Percentiles rank a stretch among this genome's conserved stretches.
These are phyloP conservation scores for Sporothrix luriei DNA, from an alignment of 2,329 filamentous ascomycete species.

Conservation along the genomic window DNA sequence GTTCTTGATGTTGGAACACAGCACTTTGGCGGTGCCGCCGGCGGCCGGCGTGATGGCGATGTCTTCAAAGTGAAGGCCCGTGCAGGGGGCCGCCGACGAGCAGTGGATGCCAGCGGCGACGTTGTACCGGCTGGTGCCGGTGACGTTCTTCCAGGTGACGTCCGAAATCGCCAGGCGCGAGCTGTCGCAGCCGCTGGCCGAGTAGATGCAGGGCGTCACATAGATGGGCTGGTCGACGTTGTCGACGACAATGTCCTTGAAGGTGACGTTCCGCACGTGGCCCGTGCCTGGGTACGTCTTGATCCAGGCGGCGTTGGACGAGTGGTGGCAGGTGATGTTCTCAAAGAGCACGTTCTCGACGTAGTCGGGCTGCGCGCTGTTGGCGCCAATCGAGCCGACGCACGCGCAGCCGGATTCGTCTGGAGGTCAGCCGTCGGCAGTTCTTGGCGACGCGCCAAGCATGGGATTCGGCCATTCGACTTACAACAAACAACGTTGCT, in stretches of 20 bases:
- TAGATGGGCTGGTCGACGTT: constrained; percentile 55
- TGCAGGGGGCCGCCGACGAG: constrained; percentile 48
- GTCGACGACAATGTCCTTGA: constrained; percentile 46
- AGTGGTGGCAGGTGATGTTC: constrained; percentile 45
- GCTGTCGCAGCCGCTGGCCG: constrained; percentile 45
- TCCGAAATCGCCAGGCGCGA: constrained; percentile 50
- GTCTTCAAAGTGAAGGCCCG: constrained; percentile 49
- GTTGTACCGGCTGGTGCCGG: constrained; percentile 53
- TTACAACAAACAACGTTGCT: constrained; percentile 44
- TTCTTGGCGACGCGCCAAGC: constrained; percentile 1
- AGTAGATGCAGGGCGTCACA: constrained; percentile 52
- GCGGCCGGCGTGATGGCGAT: constrained; percentile 51
- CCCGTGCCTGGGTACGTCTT: constrained; percentile 49
- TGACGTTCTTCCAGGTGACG: constrained; percentile 54
- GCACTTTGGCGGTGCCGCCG: constrained; percentile 46
- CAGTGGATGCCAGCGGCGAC: constrained; percentile 53
- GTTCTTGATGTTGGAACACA: constrained; percentile 49
- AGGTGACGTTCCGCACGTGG: constrained; percentile 50
- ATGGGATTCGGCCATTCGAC: neutral
- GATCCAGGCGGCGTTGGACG: constrained; percentile 49
- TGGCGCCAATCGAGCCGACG: constrained; percentile 46
- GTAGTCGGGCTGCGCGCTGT: constrained; percentile 43
- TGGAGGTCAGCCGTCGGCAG: neutral
- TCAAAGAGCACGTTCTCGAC: constrained; percentile 47
- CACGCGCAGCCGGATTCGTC: constrained; percentile 46